Conservation (phyloP, 495 filamentous ascomycete species). For the Penicillium steckii region DNA sequence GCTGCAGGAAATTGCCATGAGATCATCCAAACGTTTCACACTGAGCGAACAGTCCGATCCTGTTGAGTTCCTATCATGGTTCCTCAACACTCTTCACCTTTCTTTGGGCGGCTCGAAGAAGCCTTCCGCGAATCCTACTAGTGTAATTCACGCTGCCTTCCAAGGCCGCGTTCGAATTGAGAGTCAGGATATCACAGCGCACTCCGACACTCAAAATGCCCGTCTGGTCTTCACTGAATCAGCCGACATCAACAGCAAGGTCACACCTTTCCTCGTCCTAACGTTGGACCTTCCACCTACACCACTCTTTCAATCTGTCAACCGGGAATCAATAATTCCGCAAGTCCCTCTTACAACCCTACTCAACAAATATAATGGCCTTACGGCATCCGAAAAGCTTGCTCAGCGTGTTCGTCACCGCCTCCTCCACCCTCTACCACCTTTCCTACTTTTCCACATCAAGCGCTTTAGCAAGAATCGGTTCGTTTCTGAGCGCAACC, state of each 20-base stretch:
- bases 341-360: constrained; percentile 89
- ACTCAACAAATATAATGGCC: constrained; percentile 90
- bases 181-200: constrained; percentile 90
- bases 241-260: constrained; percentile 70
- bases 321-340: constrained; percentile 90
- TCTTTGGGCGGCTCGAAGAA: constrained; percentile 89
- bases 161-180: constrained; percentile 91
- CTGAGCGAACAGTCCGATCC: constrained; percentile 91
- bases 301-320: constrained; percentile 94
- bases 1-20: constrained; percentile 87
- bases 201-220: constrained; percentile 77
- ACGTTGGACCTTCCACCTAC: constrained; percentile 90
- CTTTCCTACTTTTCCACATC: constrained; percentile 91
- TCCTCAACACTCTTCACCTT: constrained; percentile 91
- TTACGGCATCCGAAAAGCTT: constrained; percentile 82
- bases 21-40: constrained; percentile 88
- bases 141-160: constrained; percentile 86
- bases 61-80: constrained; percentile 95
- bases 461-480: constrained; percentile 97
- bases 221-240: constrained; percentile 94
- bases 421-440: constrained; percentile 87
- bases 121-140: constrained; percentile 60
- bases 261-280: constrained; percentile 79
- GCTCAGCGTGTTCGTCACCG: constrained; percentile 85
- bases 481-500: constrained; percentile 93